Conservation (phyloP, 2,329 filamentous ascomycete species). For the Ceratocystis huliohia region DNA sequence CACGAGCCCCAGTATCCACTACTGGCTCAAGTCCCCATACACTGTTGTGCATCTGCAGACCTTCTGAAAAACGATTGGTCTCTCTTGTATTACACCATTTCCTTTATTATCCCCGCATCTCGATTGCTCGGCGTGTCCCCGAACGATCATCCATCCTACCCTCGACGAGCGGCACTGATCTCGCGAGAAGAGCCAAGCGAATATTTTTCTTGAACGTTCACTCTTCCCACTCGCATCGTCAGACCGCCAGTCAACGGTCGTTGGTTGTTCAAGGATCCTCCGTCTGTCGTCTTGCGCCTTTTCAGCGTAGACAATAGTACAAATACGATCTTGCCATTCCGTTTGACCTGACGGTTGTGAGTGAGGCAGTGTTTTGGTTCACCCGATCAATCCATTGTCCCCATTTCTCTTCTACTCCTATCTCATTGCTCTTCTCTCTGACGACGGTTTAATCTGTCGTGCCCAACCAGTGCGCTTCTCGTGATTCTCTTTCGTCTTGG, state of each 20-base stretch:
- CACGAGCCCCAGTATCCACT: neutral
- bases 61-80: slow-evolving; percentile 17
- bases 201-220: slow-evolving; percentile 20
- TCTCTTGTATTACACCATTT: neutral
- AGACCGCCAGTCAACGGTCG: slow-evolving; percentile 21
- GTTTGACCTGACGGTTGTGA: slow-evolving; percentile 21
- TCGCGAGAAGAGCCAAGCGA: slow-evolving; percentile 21
- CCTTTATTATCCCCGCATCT: slow-evolving; percentile 15
- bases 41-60: neutral
- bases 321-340: slow-evolving; percentile 21
- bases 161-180: slow-evolving; percentile 22
- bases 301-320: slow-evolving; percentile 21
- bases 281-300: slow-evolving; percentile 20
- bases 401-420: neutral
- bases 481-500: slow-evolving; percentile 23
- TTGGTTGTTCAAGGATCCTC: slow-evolving; percentile 20
- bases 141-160: slow-evolving; percentile 17
- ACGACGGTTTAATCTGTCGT: neutral
- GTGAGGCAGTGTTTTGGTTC: slow-evolving; percentile 17
- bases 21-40: neutral
- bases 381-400: neutral
- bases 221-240: slow-evolving; percentile 21
- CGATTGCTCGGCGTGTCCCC: slow-evolving; percentile 20
- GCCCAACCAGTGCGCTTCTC: neutral
- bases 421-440: neutral